Conservation (phyloP, 805 yeast genomes). For the Ogataea glucozyma region DNA sequence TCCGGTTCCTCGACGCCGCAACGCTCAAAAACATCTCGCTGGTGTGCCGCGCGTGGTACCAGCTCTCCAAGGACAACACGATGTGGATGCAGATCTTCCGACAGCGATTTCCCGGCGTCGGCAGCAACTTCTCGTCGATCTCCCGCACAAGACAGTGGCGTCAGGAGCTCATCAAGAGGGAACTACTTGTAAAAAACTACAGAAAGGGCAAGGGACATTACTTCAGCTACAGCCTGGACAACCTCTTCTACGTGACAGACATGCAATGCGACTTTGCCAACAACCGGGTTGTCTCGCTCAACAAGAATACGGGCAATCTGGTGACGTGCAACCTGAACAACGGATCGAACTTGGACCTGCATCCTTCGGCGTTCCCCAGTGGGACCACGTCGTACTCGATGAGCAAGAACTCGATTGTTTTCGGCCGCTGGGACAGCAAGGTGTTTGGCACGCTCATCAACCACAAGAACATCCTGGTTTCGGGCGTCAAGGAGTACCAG, state of each 20-base stretch:
- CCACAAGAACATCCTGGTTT: conserved; percentile 26
- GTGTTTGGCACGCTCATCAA: conserved; percentile 31
- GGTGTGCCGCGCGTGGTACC: conserved; percentile 52
- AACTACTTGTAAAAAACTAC: conserved; percentile 40
- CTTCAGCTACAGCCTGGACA: conserved; percentile 21
- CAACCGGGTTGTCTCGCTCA: conserved; percentile 27
- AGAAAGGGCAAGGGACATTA: conserved; percentile 34
- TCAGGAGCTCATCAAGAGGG: conserved; percentile 45
- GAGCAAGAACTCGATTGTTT: conserved; percentile 28
- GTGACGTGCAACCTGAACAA: conserved; percentile 24
- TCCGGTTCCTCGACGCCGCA: conserved; percentile 46
- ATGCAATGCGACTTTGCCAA: conserved; percentile 30
- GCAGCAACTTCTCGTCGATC: conserved; percentile 42
- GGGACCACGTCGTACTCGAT: conserved; percentile 34
- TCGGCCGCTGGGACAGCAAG: conserved; percentile 39
- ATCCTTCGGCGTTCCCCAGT: conserved; percentile 29
- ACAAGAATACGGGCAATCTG: conserved; percentile 29
- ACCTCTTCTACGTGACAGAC: conserved; percentile 27
- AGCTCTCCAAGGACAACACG: conserved; percentile 43
- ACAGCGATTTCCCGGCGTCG: conserved; percentile 38
- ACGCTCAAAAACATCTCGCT: conserved; percentile 42
- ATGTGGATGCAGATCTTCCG: conserved; percentile 51
- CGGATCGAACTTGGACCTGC: conserved; percentile 26
- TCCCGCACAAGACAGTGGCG: conserved; percentile 48
- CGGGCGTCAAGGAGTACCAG: conserved; percentile 25